Evolutionary conservation across 2,329 filamentous ascomycete genomes (phyloP).

Genomic region (Botrytis cinerea): DNA sequence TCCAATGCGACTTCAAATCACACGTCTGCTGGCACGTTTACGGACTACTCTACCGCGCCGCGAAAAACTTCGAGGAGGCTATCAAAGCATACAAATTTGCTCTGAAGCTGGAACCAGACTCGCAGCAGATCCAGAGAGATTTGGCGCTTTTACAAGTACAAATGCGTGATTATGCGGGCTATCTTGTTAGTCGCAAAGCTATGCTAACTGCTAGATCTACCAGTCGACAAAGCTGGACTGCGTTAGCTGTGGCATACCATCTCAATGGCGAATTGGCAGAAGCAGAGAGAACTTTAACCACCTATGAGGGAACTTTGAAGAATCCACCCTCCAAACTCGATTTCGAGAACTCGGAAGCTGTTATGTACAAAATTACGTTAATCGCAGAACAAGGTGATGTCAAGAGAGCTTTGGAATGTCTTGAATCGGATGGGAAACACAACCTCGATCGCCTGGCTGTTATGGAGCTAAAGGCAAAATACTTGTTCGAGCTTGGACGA

Average conservation of each 20-base stretch:
- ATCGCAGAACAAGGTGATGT: constrained; percentile 88
- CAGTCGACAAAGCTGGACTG: constrained; percentile 93
- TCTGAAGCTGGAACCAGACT: constrained; percentile 89
- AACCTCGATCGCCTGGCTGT: constrained; percentile 83
- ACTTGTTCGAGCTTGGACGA: constrained; percentile 73
- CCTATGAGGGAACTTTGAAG: constrained; percentile 92
- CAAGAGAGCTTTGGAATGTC: constrained; percentile 80
- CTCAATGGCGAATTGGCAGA: constrained; percentile 80
- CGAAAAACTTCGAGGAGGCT: constrained; percentile 98
- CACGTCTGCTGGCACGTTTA: constrained; percentile 99
- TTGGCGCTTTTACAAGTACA: constrained; percentile 91
- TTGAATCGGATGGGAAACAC: constrained; percentile 74
- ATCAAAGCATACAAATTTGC: constrained; percentile 99
- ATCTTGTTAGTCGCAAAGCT: constrained; percentile 81
- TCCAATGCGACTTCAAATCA: constrained; percentile 97
- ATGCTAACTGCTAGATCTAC: constrained; percentile 86
- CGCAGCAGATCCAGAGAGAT: constrained; percentile 89
- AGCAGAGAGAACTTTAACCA: constrained; percentile 87
- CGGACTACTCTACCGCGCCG: constrained; percentile 85
- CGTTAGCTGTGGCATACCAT: constrained; percentile 91
- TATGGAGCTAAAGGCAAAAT: constrained; percentile 82
- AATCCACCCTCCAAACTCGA: constrained; percentile 73
- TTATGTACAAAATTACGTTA: constrained; percentile 92
- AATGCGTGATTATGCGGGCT: constrained; percentile 93
- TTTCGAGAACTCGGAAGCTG: constrained; percentile 89